These are phyloP conservation scores for Boletus fagicola DNA, from an alignment of 768 basidiomycete species.

Conservation along the genomic window DNA sequence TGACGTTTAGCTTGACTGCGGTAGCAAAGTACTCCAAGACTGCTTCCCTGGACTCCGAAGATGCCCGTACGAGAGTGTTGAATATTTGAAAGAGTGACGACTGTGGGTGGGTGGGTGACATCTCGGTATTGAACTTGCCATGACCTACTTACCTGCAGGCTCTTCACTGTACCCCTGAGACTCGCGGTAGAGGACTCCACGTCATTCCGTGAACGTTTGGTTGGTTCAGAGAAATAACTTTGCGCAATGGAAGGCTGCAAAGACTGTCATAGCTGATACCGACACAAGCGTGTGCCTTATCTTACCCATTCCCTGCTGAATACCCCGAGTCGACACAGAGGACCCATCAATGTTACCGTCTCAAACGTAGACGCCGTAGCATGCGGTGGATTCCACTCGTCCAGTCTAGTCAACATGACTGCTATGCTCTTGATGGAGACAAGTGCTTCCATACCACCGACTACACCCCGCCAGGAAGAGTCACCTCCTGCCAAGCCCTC, in stretches of 20 bases:
- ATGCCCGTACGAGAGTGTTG: slow-evolving; percentile 83
- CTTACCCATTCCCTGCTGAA: slow-evolving; percentile 89
- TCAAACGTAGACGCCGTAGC: slow-evolving; percentile 66
- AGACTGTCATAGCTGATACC: neutral
- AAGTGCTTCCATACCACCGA: slow-evolving; percentile 78
- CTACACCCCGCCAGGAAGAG: slow-evolving; percentile 80
- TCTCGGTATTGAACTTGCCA: neutral
- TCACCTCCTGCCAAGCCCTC: slow-evolving; percentile 74
- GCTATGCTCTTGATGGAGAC: slow-evolving; percentile 84
- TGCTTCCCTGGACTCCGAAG: slow-evolving; percentile 72
- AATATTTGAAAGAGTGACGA: slow-evolving; percentile 81
- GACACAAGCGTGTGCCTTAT: neutral
- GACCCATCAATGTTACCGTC: slow-evolving; percentile 70
- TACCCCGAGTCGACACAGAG: slow-evolving; percentile 77
- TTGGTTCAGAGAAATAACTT: slow-evolving; percentile 83
- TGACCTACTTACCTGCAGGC: slow-evolving; percentile 60
- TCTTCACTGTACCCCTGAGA: slow-evolving; percentile 82
- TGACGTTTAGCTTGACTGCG: slow-evolving; percentile 72
- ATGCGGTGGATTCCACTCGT: slow-evolving; percentile 65
- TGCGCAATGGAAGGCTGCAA: slow-evolving; percentile 69
- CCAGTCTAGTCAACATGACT: slow-evolving; percentile 70
- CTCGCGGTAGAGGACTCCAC: slow-evolving; percentile 82
- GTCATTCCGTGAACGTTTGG: slow-evolving; percentile 69
- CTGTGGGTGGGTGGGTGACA: slow-evolving; percentile 26
- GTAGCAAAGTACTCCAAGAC: slow-evolving; percentile 81